phyloP scores from a whole-genome alignment of 305 asterid species.

The Fraxinus sp. region DNA sequence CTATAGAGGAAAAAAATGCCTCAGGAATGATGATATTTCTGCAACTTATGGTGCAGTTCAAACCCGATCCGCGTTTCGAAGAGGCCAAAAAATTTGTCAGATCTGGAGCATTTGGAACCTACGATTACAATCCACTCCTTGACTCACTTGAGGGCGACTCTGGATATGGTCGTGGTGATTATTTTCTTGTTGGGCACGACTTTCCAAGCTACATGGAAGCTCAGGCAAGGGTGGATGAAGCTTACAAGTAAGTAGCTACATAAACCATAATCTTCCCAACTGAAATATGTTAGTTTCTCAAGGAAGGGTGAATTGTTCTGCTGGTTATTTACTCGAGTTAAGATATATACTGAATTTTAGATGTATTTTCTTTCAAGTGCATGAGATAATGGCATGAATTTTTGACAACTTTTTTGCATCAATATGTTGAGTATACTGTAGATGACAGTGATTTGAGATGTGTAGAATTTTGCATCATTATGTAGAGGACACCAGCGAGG shows the following conservation, averaged over 20 bases:
- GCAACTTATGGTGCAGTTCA: conserved; percentile 54
- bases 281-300: conserved; percentile 7
- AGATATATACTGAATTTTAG: background rate
- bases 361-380: background rate
- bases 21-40: conserved; percentile 1
- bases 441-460: background rate
- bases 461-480: background rate
- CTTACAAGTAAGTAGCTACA: conserved; percentile 76
- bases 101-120: conserved; percentile 93
- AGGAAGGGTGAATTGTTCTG: background rate
- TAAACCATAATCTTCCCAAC: conserved; percentile 1
- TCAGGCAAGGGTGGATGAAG: conserved; percentile 80
- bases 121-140: conserved; percentile 89
- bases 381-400: background rate
- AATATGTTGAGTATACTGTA: background rate
- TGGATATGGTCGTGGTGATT: conserved; percentile 96
- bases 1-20: background rate
- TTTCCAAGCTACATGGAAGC: conserved; percentile 93
- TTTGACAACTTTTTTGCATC: background rate
- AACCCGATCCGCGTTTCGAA: conserved; percentile 89
- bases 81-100: conserved; percentile 91
- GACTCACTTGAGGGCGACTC: conserved; percentile 92
- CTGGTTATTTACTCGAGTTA: background rate
- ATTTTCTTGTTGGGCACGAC: conserved; percentile 88
- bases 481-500: background rate